Evolutionary conservation across 495 filamentous ascomycete species (phyloP).

Genomic region (Penicillium maclennaniae): DNA sequence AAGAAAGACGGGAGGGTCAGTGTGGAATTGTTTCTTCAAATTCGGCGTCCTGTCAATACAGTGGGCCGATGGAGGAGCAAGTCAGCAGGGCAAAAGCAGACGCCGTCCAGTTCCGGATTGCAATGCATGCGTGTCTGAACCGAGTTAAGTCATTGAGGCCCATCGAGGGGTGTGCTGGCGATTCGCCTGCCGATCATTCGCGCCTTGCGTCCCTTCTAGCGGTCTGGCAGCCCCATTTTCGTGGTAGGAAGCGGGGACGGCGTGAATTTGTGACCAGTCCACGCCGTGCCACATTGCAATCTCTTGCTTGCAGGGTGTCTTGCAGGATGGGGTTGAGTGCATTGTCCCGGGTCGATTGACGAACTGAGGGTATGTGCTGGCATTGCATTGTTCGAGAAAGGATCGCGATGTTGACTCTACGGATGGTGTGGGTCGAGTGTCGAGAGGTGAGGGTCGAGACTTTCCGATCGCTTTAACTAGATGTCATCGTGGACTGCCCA

Average conservation of each 20-base stretch:
- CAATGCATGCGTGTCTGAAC: slow-evolving; percentile 16
- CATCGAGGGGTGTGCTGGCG: slow-evolving; percentile 17
- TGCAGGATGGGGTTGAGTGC: slow-evolving; percentile 4
- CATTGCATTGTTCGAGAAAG: not conserved
- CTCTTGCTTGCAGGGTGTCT: not conserved
- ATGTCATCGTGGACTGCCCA: not conserved
- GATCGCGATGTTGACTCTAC: not conserved
- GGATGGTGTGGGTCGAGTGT: not conserved
- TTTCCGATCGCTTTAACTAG: not conserved
- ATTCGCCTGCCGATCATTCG: slow-evolving; percentile 25
- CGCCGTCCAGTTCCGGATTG: slow-evolving; percentile 13
- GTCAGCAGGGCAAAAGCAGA: slow-evolving; percentile 7
- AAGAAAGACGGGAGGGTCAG: slow-evolving; percentile 5
- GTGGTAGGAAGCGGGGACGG: slow-evolving; percentile 7
- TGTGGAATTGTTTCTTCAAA: not conserved
- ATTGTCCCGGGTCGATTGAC: not conserved
- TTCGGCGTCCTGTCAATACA: slow-evolving; percentile 12
- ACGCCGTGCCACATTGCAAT: slow-evolving; percentile 3
- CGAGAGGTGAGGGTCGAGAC: not conserved
- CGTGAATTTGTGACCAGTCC: slow-evolving; percentile 9
- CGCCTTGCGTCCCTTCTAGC: slow-evolving; percentile 24
- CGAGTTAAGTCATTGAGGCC: slow-evolving; percentile 11
- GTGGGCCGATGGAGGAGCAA: slow-evolving; percentile 16
- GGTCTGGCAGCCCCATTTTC: slow-evolving; percentile 20
- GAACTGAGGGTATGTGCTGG: not conserved